Percentiles rank a stretch among this genome's conserved stretches.
Evolutionary conservation across 257 asterid genomes (phyloP).

Genomic region (Petrea volubilis): DNA sequence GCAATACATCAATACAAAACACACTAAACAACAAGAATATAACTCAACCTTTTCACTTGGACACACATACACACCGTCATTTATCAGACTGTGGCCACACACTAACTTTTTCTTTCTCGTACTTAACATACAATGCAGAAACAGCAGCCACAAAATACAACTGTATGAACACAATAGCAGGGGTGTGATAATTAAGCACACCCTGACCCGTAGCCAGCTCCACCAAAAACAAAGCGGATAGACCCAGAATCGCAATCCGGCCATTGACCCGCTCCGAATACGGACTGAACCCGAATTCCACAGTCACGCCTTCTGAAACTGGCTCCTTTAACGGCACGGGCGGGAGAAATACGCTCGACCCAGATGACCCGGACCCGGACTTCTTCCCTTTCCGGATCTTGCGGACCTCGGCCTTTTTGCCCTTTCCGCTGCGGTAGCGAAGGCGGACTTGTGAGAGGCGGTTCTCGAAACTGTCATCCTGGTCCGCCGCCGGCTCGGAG

Average conservation of each 20-base stretch:
- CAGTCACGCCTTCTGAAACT: slow-evolving; percentile 66
- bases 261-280: slow-evolving; percentile 85
- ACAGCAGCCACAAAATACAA: slow-evolving; percentile 85
- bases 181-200: slow-evolving; percentile 83
- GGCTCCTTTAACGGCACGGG: slow-evolving; percentile 79
- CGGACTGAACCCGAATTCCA: slow-evolving; percentile 92
- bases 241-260: slow-evolving; percentile 73
- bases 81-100: slow-evolving; percentile 64
- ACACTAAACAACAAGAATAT: background rate
- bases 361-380: slow-evolving; percentile 53
- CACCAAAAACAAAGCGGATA: slow-evolving; percentile 76
- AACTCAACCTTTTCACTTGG: background rate
- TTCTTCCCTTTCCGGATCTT: slow-evolving; percentile 69
- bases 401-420: slow-evolving; percentile 78
- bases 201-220: slow-evolving; percentile 91
- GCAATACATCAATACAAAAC: background rate
- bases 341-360: slow-evolving; percentile 70
- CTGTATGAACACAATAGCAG: slow-evolving; percentile 76
- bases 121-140: slow-evolving; percentile 73
- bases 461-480: slow-evolving; percentile 62
- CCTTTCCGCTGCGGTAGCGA: slow-evolving; percentile 78
- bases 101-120: slow-evolving; percentile 76
- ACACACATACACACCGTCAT: background rate
- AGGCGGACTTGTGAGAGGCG: slow-evolving; percentile 71
- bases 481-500: slow-evolving; percentile 35